Evolutionary conservation across 441 rosid genomes (phyloP), one percentile per base, ranked within the genome.

Genomic region (Gossypium schwendimanii): DNA sequence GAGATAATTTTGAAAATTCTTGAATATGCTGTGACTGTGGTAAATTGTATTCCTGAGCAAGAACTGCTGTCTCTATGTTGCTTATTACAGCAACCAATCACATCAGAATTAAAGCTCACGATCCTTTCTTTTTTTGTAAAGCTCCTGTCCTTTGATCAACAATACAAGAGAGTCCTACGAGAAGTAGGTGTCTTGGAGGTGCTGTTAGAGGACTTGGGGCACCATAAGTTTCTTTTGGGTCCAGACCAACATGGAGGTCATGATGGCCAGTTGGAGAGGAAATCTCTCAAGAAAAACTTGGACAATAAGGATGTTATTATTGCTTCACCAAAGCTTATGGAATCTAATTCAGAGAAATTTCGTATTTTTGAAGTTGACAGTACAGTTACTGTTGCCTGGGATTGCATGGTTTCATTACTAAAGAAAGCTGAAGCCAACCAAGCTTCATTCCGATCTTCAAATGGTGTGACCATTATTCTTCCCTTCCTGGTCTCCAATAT

Each of bases 1-100:
- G 97, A 94, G 75, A 91, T 89, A 75, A 94, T 97, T 69, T 86
- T 97, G 85, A 97, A 94, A 87, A 97, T 97, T 84, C 98, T 97
- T 81, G 99, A 94, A 78, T 97, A 94, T 81, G 99, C 99, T 65
- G 99, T 94, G 74, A 97, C 99, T 63, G 99, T 97, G 71, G 97
- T 91, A 79, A 97, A 92, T 83, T 94, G 99, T 80, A 88, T 97
- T 75, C 99, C 99, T 41, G 99, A 97, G 85, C 99, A 97, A 81
- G 99, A 97, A 81, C 74, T 97, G 81, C 88, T 97, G 79, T 94
- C 99, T 33, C 93, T 97, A 59, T 94, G 99, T 83, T 94, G 98
- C 90, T 87, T 97, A 74, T 79, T 97, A 89, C 99, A 97, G 87
- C 99, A 92, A 76, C 89, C 93, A 69, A 92, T 94, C 65, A 81